A percentile compares a stretch with the other conserved stretches of the same genome.
phyloP scores from a whole-genome alignment of 192 early-diverging fungal species.

The Funneliformis geosporum region DNA sequence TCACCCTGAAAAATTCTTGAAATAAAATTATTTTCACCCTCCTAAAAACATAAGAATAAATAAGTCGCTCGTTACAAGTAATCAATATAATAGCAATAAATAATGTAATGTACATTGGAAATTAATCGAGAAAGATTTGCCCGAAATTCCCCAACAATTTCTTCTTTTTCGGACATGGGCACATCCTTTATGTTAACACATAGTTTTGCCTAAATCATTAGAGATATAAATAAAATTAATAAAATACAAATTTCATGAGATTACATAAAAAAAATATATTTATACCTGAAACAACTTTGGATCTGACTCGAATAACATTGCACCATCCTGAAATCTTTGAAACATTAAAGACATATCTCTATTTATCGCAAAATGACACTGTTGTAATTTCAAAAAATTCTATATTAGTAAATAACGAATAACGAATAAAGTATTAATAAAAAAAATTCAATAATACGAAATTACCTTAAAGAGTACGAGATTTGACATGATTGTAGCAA shows the following conservation, averaged over 20 bases:
- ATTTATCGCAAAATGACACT: slow-evolving; percentile 22
- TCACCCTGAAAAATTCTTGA: slow-evolving; percentile 10
- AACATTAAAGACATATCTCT: slow-evolving; percentile 36
- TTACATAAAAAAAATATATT: background rate
- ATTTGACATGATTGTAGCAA: background rate
- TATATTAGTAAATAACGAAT: background rate
- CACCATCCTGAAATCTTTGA: slow-evolving; percentile 32
- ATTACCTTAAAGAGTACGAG: slow-evolving; percentile 20
- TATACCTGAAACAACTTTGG: slow-evolving; percentile 21
- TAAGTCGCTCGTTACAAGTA: too few species aligned
- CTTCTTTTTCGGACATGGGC: background rate
- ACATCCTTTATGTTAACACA: slow-evolving; percentile 31
- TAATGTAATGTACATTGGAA: background rate
- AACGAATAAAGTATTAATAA: background rate
- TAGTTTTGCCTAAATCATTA: background rate
- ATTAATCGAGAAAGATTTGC: background rate
- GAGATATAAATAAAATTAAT: background rate
- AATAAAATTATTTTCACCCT: slow-evolving; percentile 33
- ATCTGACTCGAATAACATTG: background rate
- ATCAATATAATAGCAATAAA: background rate
- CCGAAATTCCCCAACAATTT: background rate
- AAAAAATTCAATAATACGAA: background rate
- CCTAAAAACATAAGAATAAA: background rate
- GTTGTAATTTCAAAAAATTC: background rate
- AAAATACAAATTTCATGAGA: background rate